Conservation (phyloP, 768 basidiomycete genomes). For the Mrakia gelida region DNA sequence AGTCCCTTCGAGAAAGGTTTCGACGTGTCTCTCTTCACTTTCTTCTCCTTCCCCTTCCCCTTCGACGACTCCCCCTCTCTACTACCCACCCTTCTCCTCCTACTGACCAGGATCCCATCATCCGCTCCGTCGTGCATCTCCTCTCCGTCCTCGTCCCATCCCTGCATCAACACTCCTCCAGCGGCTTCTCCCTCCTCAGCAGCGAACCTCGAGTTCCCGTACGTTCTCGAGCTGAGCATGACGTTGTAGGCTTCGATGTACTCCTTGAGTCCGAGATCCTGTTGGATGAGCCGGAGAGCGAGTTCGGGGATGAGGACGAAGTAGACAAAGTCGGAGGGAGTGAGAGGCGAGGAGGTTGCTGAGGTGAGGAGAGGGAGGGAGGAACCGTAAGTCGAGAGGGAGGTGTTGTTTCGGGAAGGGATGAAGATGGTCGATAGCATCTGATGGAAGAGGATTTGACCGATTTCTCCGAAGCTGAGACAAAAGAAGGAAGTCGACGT, state of each 20-base stretch:
- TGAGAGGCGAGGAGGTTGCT: not conserved
- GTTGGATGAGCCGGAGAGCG: slow-evolving; percentile 22
- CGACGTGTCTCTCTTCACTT: not conserved
- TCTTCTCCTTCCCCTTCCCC: not conserved
- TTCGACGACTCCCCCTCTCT: not conserved
- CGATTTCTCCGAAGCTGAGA: slow-evolving; percentile 29
- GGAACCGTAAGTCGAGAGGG: not conserved
- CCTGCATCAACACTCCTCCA: slow-evolving; percentile 27
- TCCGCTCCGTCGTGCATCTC: slow-evolving; percentile 3
- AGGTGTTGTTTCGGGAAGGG: not conserved
- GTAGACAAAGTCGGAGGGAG: slow-evolving; percentile 30
- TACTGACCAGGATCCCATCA: not conserved
- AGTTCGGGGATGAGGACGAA: slow-evolving; percentile 31
- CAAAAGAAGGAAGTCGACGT: not conserved
- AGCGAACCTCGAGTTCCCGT: slow-evolving; percentile 21
- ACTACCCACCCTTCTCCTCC: not conserved
- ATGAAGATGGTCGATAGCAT: slow-evolving; percentile 5
- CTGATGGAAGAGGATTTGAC: slow-evolving; percentile 29
- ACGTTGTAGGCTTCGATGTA: slow-evolving; percentile 15
- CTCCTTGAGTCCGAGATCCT: slow-evolving; percentile 16
- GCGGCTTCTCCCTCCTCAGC: slow-evolving; percentile 25
- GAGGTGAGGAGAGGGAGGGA: slow-evolving; percentile 6
- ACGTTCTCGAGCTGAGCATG: slow-evolving; percentile 22
- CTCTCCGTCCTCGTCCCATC: slow-evolving; percentile 9
- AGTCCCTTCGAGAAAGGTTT: no score